Percentiles rank a stretch among this genome's conserved stretches.
These are phyloP conservation scores for Acorus gramineus DNA, from an alignment of 106 monocot genomes.

Conservation along the genomic window DNA sequence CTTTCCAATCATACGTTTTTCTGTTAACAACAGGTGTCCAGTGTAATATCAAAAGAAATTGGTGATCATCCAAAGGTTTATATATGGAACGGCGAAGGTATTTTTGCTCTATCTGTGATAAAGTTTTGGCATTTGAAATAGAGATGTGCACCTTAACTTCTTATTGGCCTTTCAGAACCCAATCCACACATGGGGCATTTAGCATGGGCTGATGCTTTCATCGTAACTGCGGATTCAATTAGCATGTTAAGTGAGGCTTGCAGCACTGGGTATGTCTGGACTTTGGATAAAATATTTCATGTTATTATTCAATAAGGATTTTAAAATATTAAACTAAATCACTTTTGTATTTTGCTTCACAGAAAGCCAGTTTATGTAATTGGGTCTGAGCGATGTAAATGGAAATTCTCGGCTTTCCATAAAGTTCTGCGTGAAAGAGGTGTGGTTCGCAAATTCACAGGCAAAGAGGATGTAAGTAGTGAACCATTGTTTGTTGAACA, in stretches of 20 bases:
- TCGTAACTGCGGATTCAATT: slow-evolving; percentile 89
- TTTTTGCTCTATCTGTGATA: neutral
- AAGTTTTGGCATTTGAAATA: too few relatives aligned
- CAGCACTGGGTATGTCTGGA: slow-evolving; percentile 75
- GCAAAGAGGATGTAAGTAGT: slow-evolving; percentile 79
- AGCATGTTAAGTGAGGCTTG: slow-evolving; percentile 98
- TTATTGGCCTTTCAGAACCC: slow-evolving; percentile 30
- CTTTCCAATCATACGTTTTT: neutral
- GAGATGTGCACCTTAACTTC: too few relatives aligned
- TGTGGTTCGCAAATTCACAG: slow-evolving; percentile 70
- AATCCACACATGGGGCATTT: slow-evolving; percentile 99
- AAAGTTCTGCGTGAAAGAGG: slow-evolving; percentile 56
- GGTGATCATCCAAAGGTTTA: slow-evolving; percentile 68
- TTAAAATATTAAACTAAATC: too few relatives aligned
- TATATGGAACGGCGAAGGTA: slow-evolving; percentile 95
- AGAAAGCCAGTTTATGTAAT: slow-evolving; percentile 96
- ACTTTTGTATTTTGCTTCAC: neutral
- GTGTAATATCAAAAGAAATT: slow-evolving; percentile 54
- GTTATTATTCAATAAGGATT: too few relatives aligned
- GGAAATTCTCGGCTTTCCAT: slow-evolving; percentile 97
- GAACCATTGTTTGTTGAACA: neutral
- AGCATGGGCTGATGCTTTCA: slow-evolving; percentile 98
- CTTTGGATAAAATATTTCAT: too few relatives aligned
- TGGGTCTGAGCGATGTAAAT: slow-evolving; percentile 84
- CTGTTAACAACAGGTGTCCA: slow-evolving; percentile 33